Conservation (phyloP, 2,329 filamentous ascomycete species). For the Cercospora sesami region DNA sequence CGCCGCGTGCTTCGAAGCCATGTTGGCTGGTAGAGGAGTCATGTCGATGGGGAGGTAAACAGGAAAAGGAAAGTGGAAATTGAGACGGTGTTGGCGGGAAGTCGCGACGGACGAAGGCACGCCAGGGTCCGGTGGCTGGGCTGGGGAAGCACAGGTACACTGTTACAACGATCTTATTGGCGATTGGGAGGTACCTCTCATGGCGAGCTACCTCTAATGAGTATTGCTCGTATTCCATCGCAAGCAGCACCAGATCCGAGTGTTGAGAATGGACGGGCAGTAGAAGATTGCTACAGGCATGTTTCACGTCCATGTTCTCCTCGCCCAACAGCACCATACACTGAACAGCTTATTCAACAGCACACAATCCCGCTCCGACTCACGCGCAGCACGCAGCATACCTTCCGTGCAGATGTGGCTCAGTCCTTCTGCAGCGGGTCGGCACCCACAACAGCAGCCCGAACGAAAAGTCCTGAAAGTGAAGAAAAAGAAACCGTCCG, state of each 20-base stretch:
- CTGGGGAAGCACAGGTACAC: not conserved
- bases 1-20: no score
- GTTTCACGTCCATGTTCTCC: no score
- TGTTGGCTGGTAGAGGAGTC: no score
- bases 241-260: no score
- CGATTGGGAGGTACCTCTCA: no score
- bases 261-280: no score
- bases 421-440: not conserved
- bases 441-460: not conserved
- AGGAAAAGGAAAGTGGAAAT: no score
- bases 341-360: not conserved
- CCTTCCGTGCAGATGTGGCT: not conserved
- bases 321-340: not conserved
- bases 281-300: no score
- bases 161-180: not conserved
- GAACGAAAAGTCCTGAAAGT: not conserved
- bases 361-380: not conserved
- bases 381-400: no score
- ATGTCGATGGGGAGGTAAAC: no score
- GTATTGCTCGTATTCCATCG: no score
- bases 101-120: not conserved
- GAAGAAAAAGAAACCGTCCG: not conserved
- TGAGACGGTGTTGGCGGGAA: not conserved
- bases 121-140: not conserved
- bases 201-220: no score